Percentiles rank a stretch among this genome's conserved stretches.
Evolutionary conservation across 371 early-diverging fungal species (phyloP).

Genomic region (Fennellomyces sp.): DNA sequence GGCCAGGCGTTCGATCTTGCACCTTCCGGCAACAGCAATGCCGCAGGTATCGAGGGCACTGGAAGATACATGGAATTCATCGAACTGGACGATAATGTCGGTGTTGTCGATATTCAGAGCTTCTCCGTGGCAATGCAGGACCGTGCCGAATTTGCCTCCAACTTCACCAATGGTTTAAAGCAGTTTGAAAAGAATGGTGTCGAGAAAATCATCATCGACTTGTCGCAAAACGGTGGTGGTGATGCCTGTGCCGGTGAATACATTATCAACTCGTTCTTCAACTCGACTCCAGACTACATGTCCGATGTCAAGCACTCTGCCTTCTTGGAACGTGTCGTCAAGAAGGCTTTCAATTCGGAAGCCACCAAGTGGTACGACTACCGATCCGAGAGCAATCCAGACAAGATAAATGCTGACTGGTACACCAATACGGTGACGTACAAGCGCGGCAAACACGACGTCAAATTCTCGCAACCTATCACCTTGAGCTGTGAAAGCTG

Average conservation of each 20-base stretch:
- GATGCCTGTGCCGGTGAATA: slow-evolving; percentile 59
- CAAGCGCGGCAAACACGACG: slow-evolving; percentile 30
- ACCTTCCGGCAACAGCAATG: slow-evolving; percentile 20
- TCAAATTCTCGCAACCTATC: slow-evolving; percentile 46
- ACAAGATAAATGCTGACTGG: slow-evolving; percentile 28
- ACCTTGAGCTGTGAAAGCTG: slow-evolving; percentile 33
- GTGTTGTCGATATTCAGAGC: slow-evolving; percentile 53
- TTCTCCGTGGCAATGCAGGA: slow-evolving; percentile 45
- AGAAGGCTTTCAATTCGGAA: slow-evolving; percentile 36
- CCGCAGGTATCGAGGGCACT: slow-evolving; percentile 17
- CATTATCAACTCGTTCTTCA: slow-evolving; percentile 47
- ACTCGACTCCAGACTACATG: slow-evolving; percentile 45
- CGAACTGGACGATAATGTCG: slow-evolving; percentile 35
- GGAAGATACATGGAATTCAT: slow-evolving; percentile 46
- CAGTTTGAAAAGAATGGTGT: slow-evolving; percentile 41
- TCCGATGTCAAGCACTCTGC: slow-evolving; percentile 52
- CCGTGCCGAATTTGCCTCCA: slow-evolving; percentile 35
- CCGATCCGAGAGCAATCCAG: slow-evolving; percentile 13
- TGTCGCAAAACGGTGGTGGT: slow-evolving; percentile 53
- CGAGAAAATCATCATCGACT: slow-evolving; percentile 49
- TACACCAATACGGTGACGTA: slow-evolving; percentile 34
- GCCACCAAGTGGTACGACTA: slow-evolving; percentile 52
- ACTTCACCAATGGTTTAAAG: slow-evolving; percentile 35
- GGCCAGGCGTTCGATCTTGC: slow-evolving; percentile 34
- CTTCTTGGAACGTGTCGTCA: slow-evolving; percentile 45